These are phyloP conservation scores for Ganoderma meredithae DNA, from an alignment of 1,284 basidiomycete genomes.

Conservation along the genomic window DNA sequence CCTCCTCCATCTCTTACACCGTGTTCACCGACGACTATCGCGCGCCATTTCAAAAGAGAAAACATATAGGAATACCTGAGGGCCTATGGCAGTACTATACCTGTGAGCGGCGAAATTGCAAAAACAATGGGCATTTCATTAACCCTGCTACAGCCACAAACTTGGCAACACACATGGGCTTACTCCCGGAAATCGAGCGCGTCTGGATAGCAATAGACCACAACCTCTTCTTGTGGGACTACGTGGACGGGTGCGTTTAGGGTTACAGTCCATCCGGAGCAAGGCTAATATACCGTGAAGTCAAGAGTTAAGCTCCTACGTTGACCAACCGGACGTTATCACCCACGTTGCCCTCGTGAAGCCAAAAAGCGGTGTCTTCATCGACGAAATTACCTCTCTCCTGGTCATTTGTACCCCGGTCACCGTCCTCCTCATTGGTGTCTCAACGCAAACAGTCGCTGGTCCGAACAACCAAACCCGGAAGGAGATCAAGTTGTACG, in stretches of 20 bases:
- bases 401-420: constrained; percentile 92
- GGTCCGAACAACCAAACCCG: constrained; percentile 55
- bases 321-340: constrained; percentile 92
- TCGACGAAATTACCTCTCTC: constrained; percentile 91
- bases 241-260: constrained; percentile 82
- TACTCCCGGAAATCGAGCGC: constrained; percentile 93
- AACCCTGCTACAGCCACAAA: constrained; percentile 53
- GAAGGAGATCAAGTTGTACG: constrained; percentile 88
- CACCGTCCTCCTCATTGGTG: constrained; percentile 86
- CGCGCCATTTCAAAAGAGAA: constrained; percentile 82
- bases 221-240: constrained; percentile 97
- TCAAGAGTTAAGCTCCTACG: constrained; percentile 87
- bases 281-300: constrained; percentile 45
- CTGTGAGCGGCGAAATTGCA: constrained; percentile 52
- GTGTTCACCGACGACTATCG: constrained; percentile 80
- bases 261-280: neutral
- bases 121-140: constrained; percentile 3
- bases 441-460: constrained; percentile 65
- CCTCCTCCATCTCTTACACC: constrained; percentile 79
- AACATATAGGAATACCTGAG: constrained; percentile 83
- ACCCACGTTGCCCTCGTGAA: constrained; percentile 85
- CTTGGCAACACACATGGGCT: constrained; percentile 80
- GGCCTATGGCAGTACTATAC: constrained; percentile 84
- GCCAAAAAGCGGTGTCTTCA: constrained; percentile 85
- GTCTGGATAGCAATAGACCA: constrained; percentile 98